phyloP scores from a whole-genome alignment of 495 filamentous ascomycete species.

The Penicillium tannophilum region DNA sequence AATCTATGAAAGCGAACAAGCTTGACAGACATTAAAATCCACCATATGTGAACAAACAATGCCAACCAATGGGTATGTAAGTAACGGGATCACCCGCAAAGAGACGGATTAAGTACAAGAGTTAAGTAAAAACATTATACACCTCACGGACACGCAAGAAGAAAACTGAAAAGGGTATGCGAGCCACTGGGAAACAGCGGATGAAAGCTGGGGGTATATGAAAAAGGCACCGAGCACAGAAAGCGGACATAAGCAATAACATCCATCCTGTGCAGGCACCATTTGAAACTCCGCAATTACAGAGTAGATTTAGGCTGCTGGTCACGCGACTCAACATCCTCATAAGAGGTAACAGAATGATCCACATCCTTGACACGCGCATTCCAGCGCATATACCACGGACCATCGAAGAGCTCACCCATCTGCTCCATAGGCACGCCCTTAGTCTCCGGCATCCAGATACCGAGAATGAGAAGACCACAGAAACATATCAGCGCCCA shows the following conservation, averaged over 20 bases:
- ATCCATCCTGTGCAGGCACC: no score
- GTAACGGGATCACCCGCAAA: neutral
- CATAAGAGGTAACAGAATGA: neutral
- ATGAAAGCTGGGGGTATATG: neutral
- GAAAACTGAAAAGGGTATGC: neutral
- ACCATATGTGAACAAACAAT: neutral
- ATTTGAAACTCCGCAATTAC: neutral
- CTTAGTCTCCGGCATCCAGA: slow-evolving; percentile 52
- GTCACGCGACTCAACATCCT: slow-evolving; percentile 4
- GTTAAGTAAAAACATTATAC: neutral
- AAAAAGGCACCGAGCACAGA: neutral
- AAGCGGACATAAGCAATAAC: no score
- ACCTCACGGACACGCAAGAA: neutral
- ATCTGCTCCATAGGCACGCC: slow-evolving; percentile 48
- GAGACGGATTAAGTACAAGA: neutral
- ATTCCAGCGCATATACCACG: slow-evolving; percentile 49
- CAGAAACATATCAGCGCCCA: slow-evolving; percentile 44
- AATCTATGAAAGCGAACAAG: neutral
- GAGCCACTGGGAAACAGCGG: neutral
- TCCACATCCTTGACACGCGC: slow-evolving; percentile 25
- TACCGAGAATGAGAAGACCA: slow-evolving; percentile 44
- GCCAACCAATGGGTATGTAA: neutral
- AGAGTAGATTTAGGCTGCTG: slow-evolving; percentile 6
- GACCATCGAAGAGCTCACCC: slow-evolving; percentile 46
- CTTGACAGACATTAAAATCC: neutral